Conservation (phyloP, 2,329 filamentous ascomycete species). For the Curvularia lunata region DNA sequence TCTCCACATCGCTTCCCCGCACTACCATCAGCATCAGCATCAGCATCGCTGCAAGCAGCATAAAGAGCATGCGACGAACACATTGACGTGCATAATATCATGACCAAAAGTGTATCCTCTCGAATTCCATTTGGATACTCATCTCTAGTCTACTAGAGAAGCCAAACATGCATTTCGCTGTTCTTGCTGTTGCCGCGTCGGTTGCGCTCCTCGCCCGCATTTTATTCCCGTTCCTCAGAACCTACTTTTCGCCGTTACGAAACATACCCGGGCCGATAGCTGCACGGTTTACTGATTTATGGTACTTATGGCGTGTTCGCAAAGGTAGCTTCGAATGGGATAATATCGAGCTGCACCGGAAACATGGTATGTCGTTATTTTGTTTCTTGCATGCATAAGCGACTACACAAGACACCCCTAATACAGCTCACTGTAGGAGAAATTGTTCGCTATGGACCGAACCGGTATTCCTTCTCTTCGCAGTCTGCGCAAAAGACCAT, state of each 20-base stretch:
- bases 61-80: no score
- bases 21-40: no score
- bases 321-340: conserved; percentile 14
- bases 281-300: conserved; percentile 20
- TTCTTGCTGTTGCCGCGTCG: conserved; percentile 6
- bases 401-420: background rate
- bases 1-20: no score
- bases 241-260: conserved; percentile 14
- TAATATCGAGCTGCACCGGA: conserved; percentile 22
- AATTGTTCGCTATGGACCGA: conserved; percentile 17
- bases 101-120: no score
- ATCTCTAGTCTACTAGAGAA: background rate
- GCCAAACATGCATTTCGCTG: conserved; percentile 9
- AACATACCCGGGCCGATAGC: conserved; percentile 17
- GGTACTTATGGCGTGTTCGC: conserved; percentile 21
- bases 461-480: conserved; percentile 16
- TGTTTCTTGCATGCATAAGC: background rate
- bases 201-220: conserved; percentile 12
- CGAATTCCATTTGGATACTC: no score
- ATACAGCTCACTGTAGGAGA: conserved; percentile 7
- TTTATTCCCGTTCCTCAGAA: conserved; percentile 11
- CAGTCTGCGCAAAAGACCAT: conserved; percentile 21
- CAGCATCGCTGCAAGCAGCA: no score
- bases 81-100: no score
- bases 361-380: conserved; percentile 6